phyloP scores from a whole-genome alignment of 495 filamentous ascomycete genomes.

The Geoglossum glabrum region DNA sequence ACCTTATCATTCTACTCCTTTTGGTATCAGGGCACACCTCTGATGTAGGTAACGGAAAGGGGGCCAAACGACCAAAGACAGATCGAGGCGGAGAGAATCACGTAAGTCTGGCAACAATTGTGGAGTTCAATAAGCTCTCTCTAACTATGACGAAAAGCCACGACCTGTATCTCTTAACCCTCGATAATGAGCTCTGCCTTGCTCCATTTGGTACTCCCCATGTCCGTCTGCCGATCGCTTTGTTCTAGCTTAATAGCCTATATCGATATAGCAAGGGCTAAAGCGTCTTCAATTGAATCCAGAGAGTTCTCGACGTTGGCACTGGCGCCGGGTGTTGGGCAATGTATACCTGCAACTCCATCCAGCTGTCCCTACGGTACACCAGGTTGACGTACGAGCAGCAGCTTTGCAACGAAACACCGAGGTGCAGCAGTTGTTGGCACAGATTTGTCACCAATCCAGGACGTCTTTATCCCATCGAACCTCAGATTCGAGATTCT shows the following conservation, averaged over 20 bases:
- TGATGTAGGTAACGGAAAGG: constrained; percentile 5
- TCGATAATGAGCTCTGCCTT: neutral
- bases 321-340: constrained; percentile 32
- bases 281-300: constrained; percentile 2
- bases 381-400: neutral
- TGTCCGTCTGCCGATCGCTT: neutral
- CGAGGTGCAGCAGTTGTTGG: neutral
- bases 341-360: constrained; percentile 3
- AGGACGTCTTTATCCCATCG: neutral
- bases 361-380: neutral
- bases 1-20: neutral
- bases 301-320: constrained; percentile 46
- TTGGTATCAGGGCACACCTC: constrained; percentile 5
- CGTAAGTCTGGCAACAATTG: constrained; percentile 28
- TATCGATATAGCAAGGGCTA: neutral
- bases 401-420: neutral
- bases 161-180: neutral
- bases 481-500: constrained; percentile 16
- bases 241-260: neutral
- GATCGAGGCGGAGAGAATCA: constrained; percentile 29
- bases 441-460: constrained; percentile 1
- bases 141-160: constrained; percentile 1
- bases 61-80: constrained; percentile 19
- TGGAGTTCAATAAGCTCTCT: constrained; percentile 27
- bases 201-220: neutral